Base-by-base conservation (phyloP, 2,329 filamentous ascomycete genomes). In the Cryphonectria radicalis region DNA sequence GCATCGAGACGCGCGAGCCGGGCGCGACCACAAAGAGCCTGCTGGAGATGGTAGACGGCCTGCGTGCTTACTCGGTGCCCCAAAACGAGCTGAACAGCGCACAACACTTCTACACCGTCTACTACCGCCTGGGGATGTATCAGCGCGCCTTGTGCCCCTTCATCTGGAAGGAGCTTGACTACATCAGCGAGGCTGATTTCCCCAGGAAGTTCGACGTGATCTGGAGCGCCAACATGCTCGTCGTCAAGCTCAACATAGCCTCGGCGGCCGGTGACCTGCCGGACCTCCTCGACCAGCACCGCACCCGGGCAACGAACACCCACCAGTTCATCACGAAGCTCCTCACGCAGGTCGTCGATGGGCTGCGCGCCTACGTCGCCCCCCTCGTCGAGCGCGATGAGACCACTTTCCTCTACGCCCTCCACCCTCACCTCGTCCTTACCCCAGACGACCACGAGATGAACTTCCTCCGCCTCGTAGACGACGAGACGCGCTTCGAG, bases 381-480 rank as follows among this genome's bases (percentile, higher is more conserved):
- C n/a, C 62, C 0, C 80, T 81, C 77, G 13, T 75, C 2, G 76
- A 75, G 0, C 73, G 74, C 11, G 50, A 73, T 14, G 63, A 55
- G 11, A 11, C 28, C 37, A 78, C 79, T 4, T 75, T 81, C 17
- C 79, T 82, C 1, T 77, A 82, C 37, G 77, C 76, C 19, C 73
- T 82, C 3, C 84, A 81, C 0, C 78, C 80, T 3, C 84, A 88
- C 74, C 73, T 88, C 35, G 78, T 91, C 0, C 82, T 90, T 0
- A 84, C 82, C 6, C 82, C 92, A 1, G 79, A 80, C 0, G 83
- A 88, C 4, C 80, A 86, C 1, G 90, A 93, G 79, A 85, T 88
- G 74, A 87, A 87, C 70, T 92, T 85, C 73, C 82, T 92, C 3
- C 90, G 91, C 0, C 80, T 92, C 4, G 28, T 25, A 3, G 69